A percentile compares a stretch with the other conserved stretches of the same genome.
phyloP scores from a whole-genome alignment of 139 green algal genomes.

The Penium margaritaceum region DNA sequence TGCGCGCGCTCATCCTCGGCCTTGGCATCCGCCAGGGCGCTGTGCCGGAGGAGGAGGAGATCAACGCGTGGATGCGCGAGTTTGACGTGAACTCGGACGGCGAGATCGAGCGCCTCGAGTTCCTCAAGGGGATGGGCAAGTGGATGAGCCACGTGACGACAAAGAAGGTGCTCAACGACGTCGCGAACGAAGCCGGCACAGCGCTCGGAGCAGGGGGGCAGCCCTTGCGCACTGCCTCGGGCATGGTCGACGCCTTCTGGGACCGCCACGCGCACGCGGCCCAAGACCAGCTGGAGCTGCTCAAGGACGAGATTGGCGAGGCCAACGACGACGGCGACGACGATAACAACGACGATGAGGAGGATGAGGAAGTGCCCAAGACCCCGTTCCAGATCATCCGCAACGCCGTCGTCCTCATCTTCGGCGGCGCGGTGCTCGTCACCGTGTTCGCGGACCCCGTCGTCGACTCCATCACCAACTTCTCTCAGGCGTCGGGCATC shows the following conservation, averaged over 20 bases:
- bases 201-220: too few relatives aligned
- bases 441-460: constrained; percentile 46
- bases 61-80: constrained; percentile 4
- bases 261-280: constrained; percentile 49
- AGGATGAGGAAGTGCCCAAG: not conserved
- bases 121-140: not conserved
- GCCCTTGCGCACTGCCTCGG: not conserved
- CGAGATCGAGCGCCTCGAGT: too few relatives aligned
- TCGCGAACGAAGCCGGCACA: not conserved
- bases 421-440: constrained; percentile 22
- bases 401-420: constrained; percentile 10
- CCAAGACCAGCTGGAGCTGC: constrained; percentile 28
- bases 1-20: not conserved
- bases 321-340: not conserved
- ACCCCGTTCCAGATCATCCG: constrained; percentile 4
- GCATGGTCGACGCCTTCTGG: constrained; percentile 37
- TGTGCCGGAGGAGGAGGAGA: constrained; percentile 3
- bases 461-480: constrained; percentile 50
- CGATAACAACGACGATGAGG: constrained; percentile 1
- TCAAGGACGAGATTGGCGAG: constrained; percentile 6
- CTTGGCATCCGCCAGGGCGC: not conserved
- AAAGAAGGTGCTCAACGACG: not conserved
- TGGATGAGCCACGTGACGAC: not conserved
- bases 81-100: constrained; percentile 10
- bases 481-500: constrained; percentile 53